These are phyloP conservation scores for Emergomyces pasteurianus DNA, from an alignment of 2,329 filamentous ascomycete species.

Conservation along the genomic window DNA sequence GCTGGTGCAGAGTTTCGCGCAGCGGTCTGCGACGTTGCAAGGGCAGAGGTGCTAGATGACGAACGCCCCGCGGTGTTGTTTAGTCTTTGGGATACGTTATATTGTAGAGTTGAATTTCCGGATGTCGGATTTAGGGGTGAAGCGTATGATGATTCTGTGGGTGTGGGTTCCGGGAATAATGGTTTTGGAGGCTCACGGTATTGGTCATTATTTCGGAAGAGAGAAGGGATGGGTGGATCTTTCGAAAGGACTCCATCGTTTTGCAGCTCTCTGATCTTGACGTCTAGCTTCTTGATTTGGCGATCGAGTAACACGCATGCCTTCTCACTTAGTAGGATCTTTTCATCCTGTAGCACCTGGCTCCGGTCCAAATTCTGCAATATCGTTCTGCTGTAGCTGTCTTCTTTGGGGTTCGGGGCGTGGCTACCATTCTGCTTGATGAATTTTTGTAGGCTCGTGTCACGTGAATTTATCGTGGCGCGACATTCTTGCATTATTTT, in stretches of 20 bases:
- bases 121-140: slow-evolving; percentile 44
- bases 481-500: slow-evolving; percentile 46
- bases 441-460: slow-evolving; percentile 52
- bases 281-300: slow-evolving; percentile 50
- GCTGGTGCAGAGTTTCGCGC: slow-evolving; percentile 35
- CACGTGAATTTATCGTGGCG: slow-evolving; percentile 45
- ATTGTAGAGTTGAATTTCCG: slow-evolving; percentile 42
- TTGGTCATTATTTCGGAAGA: slow-evolving; percentile 36
- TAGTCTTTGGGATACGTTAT: slow-evolving; percentile 41
- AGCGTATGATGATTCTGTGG: slow-evolving; percentile 30
- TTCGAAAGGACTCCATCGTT: slow-evolving; percentile 47
- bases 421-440: slow-evolving; percentile 52
- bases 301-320: slow-evolving; percentile 49
- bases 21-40: slow-evolving; percentile 24
- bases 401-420: slow-evolving; percentile 51
- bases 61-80: slow-evolving; percentile 20
- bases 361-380: slow-evolving; percentile 46
- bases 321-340: slow-evolving; percentile 49
- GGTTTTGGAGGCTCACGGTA: slow-evolving; percentile 36
- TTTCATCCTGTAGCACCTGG: slow-evolving; percentile 49
- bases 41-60: slow-evolving; percentile 25
- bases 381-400: slow-evolving; percentile 46
- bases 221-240: slow-evolving; percentile 48
- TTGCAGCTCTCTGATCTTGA: slow-evolving; percentile 48
- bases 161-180: slow-evolving; percentile 36